These are phyloP conservation scores for Zygoascus bituminiphila DNA, from an alignment of 805 yeast genomes.

Conservation along the genomic window DNA sequence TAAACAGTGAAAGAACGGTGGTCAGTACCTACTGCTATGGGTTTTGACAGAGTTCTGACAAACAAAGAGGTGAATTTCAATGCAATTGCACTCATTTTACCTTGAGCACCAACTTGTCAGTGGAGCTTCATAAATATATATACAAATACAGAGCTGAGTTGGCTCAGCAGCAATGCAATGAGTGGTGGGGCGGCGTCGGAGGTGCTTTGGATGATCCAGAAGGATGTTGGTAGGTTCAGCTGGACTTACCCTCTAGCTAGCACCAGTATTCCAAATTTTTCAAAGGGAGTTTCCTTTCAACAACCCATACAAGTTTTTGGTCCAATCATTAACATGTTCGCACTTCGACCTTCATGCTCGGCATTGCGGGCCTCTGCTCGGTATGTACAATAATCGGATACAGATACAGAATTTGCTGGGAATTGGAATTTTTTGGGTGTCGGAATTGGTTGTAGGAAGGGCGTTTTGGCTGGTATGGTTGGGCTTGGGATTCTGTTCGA, in stretches of 20 bases:
- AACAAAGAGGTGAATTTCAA: slow-evolving; percentile 64
- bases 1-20: no score
- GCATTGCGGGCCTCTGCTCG: slow-evolving; percentile 12
- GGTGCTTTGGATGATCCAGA: not conserved
- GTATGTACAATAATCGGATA: slow-evolving; percentile 4
- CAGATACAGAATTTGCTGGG: no score
- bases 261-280: not conserved
- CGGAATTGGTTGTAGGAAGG: no score
- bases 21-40: slow-evolving; percentile 52
- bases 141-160: not conserved
- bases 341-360: slow-evolving; percentile 12
- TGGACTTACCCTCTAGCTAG: not conserved
- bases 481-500: not conserved
- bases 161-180: not conserved
- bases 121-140: not conserved
- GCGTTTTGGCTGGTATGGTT: no score
- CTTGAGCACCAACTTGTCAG: no score
- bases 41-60: slow-evolving; percentile 70
- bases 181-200: not conserved
- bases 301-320: not conserved
- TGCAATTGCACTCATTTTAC: slow-evolving; percentile 64
- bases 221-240: no score
- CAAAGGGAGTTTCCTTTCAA: not conserved
- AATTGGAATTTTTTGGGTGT: no score
- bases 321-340: slow-evolving; percentile 2